Evolutionary conservation across 2,329 filamentous ascomycete genomes (phyloP).

Genomic region (Monosporascus sp.): DNA sequence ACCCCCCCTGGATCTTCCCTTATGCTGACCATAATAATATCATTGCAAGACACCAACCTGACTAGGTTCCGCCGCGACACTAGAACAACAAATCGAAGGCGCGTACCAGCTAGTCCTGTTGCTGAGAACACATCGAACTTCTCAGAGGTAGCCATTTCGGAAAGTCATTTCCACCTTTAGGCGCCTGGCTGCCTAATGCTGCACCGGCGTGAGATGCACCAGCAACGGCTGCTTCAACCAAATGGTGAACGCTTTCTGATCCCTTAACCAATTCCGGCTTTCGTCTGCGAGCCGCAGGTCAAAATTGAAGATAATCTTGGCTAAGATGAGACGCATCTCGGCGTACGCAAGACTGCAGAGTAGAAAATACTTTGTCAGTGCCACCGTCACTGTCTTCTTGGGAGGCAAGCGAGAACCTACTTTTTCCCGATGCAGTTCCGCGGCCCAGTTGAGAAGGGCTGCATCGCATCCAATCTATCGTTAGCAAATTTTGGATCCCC

Average conservation of each 20-base stretch:
- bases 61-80: too few species aligned
- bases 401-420: background rate
- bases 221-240: background rate
- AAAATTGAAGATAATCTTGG: background rate
- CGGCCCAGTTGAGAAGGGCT: conserved; percentile 17
- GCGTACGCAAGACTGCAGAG: background rate
- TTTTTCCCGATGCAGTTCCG: conserved; percentile 21
- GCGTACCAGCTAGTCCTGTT: too few species aligned
- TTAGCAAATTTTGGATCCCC: background rate
- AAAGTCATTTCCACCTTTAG: too few species aligned
- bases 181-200: background rate
- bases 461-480: conserved; percentile 15
- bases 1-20: too few species aligned
- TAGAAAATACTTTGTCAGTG: background rate
- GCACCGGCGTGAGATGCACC: background rate
- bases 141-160: too few species aligned
- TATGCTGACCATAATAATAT: too few species aligned
- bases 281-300: background rate
- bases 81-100: too few species aligned
- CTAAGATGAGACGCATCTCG: background rate
- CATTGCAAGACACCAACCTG: too few species aligned
- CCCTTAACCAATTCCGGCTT: background rate
- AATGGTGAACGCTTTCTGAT: background rate
- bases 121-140: too few species aligned
- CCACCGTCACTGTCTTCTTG: background rate